A percentile compares a stretch with the other conserved stretches of the same genome.
Conservation (phyloP, 257 asterid genomes). For the Anisodus tanguticus region DNA sequence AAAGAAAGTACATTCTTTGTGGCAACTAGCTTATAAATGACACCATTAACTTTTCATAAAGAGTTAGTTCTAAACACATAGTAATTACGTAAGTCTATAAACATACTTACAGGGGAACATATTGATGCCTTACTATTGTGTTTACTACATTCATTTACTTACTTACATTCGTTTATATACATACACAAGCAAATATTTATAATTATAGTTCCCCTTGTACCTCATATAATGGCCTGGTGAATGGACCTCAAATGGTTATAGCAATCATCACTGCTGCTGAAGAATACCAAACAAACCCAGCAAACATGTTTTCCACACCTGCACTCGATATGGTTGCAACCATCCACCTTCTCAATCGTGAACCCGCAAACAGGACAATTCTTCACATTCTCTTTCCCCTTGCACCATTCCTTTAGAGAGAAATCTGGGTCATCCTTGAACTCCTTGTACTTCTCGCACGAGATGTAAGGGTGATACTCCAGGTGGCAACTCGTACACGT, state of each 20-base stretch:
- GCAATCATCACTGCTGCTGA: constrained; percentile 62
- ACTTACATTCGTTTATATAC: neutral
- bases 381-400: constrained; percentile 76
- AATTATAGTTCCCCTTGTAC: neutral
- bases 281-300: constrained; percentile 77
- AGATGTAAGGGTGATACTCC: constrained; percentile 70
- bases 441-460: constrained; percentile 74
- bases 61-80: neutral
- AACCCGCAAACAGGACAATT: constrained; percentile 71
- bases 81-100: neutral
- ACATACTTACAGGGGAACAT: neutral
- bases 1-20: too few relatives aligned
- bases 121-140: neutral
- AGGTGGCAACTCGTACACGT: constrained; percentile 85
- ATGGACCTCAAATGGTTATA: constrained; percentile 69
- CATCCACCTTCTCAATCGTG: constrained; percentile 87
- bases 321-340: constrained; percentile 86
- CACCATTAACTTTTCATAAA: neutral
- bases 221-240: constrained; percentile 52
- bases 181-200: neutral
- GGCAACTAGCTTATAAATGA: neutral
- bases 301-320: constrained; percentile 84
- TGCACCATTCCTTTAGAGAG: constrained; percentile 79
- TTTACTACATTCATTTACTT: neutral
- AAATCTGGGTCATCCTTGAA: constrained; percentile 78